Percentiles rank a stretch among this genome's conserved stretches.
Evolutionary conservation across 108 stramenopile species (phyloP).

Genomic region (Skeletonema potamos): DNA sequence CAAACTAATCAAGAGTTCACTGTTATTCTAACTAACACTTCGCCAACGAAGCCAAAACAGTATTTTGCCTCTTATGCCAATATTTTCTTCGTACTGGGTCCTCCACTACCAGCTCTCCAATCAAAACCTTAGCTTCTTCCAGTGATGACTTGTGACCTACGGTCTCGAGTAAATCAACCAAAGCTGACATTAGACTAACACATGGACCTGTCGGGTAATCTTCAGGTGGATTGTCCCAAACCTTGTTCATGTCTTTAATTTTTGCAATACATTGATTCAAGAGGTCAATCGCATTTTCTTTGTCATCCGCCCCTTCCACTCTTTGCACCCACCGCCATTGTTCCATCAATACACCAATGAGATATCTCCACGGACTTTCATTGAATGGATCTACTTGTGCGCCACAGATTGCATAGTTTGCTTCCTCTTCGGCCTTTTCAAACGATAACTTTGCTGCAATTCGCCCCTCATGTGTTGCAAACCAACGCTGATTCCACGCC

Average conservation of each 20-base stretch:
- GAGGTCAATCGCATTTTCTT: constrained; percentile 8
- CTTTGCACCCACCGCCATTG: constrained; percentile 47
- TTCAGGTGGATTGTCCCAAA: constrained; percentile 24
- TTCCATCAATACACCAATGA: constrained; percentile 75
- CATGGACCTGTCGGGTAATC: constrained; percentile 35
- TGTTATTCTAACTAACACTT: background rate
- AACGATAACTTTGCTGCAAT: constrained; percentile 29
- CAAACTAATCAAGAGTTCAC: background rate
- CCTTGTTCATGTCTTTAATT: constrained; percentile 38
- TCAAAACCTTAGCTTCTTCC: constrained; percentile 44
- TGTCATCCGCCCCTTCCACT: constrained; percentile 14
- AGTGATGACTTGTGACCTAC: constrained; percentile 47
- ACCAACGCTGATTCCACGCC: constrained; percentile 99
- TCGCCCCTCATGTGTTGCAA: constrained; percentile 71
- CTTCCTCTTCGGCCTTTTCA: constrained; percentile 51
- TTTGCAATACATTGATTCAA: constrained; percentile 25
- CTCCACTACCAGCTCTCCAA: constrained; percentile 38
- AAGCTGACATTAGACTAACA: constrained; percentile 56
- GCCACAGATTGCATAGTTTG: constrained; percentile 61
- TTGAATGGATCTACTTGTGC: constrained; percentile 80
- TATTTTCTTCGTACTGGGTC: constrained; percentile 80
- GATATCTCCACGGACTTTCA: constrained; percentile 84
- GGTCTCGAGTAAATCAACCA: constrained; percentile 73
- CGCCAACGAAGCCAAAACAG: constrained; percentile 8
- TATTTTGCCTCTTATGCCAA: constrained; percentile 61